A percentile compares a stretch with the other conserved stretches of the same genome.
phyloP scores from a whole-genome alignment of 768 basidiomycete species.

The Rhodotorula babjevae region DNA sequence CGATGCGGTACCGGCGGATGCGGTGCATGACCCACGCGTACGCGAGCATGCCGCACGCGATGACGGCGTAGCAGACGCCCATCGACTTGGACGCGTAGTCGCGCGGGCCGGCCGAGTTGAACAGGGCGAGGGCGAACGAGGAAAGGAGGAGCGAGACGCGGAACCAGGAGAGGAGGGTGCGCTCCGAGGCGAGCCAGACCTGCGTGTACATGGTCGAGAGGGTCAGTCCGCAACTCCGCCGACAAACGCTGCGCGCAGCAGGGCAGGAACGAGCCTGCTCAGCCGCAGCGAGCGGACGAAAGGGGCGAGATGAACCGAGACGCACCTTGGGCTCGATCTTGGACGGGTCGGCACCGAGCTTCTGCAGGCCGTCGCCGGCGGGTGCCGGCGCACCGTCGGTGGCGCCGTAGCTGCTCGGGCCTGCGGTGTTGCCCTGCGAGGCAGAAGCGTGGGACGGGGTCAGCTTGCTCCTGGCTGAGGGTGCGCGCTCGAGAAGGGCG shows the following conservation, averaged over 20 bases:
- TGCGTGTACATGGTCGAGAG: neutral
- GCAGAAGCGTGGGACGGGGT: too few species aligned
- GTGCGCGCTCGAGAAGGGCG: too few species aligned
- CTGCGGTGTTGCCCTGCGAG: neutral
- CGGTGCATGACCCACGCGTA: slow-evolving; percentile 87
- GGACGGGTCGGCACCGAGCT: slow-evolving; percentile 24
- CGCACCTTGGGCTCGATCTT: slow-evolving; percentile 40
- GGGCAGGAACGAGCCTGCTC: neutral
- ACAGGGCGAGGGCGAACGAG: slow-evolving; percentile 76
- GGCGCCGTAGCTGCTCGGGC: slow-evolving; percentile 21
- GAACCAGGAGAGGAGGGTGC: slow-evolving; percentile 85
- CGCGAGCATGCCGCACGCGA: slow-evolving; percentile 69
- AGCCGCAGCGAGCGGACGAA: neutral
- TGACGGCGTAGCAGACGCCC: slow-evolving; percentile 73
- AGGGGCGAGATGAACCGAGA: neutral
- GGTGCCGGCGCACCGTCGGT: slow-evolving; percentile 15
- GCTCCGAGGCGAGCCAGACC: slow-evolving; percentile 41
- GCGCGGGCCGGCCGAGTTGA: slow-evolving; percentile 66
- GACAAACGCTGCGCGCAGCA: too few species aligned
- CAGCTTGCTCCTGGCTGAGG: too few species aligned
- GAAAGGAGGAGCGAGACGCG: slow-evolving; percentile 78
- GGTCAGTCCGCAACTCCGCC: too few species aligned
- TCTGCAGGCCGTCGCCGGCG: slow-evolving; percentile 20
- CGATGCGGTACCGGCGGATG: slow-evolving; percentile 82
- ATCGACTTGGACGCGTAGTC: slow-evolving; percentile 58